phyloP scores from a whole-genome alignment of 306 rosid genomes.

The Geum urbanum region DNA sequence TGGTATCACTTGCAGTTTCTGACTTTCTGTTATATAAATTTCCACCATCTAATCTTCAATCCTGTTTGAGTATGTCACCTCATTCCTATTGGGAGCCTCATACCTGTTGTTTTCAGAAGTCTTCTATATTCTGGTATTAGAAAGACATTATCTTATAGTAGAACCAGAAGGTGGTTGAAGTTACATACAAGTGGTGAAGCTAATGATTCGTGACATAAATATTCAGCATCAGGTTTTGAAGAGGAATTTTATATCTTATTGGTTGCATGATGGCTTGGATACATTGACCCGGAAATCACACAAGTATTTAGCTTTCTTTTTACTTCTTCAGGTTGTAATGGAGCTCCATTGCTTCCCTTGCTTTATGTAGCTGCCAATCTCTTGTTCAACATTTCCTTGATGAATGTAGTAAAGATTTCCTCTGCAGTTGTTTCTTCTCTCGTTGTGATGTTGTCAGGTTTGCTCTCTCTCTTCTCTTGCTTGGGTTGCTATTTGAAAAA shows the following conservation, averaged over 20 bases:
- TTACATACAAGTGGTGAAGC: not conserved
- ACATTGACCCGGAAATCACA: not conserved
- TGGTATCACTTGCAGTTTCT: not conserved
- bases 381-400: conserved; percentile 70
- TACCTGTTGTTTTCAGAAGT: not conserved
- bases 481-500: not conserved
- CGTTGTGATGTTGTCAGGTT: conserved; percentile 76
- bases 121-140: not conserved
- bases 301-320: not conserved
- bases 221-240: not conserved
- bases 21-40: not conserved
- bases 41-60: not conserved
- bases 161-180: conserved; percentile 4
- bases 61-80: not conserved
- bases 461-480: not conserved
- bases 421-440: conserved; percentile 86
- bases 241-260: not conserved
- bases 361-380: conserved; percentile 66
- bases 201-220: not conserved
- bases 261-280: conserved; percentile 1
- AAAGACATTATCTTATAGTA: not conserved
- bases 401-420: conserved; percentile 62
- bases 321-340: conserved; percentile 55
- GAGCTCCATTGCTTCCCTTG: conserved; percentile 85
- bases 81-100: not conserved